Evolutionary conservation across 2,329 filamentous ascomycete species (phyloP).

Genomic region (Nakataea oryzae): DNA sequence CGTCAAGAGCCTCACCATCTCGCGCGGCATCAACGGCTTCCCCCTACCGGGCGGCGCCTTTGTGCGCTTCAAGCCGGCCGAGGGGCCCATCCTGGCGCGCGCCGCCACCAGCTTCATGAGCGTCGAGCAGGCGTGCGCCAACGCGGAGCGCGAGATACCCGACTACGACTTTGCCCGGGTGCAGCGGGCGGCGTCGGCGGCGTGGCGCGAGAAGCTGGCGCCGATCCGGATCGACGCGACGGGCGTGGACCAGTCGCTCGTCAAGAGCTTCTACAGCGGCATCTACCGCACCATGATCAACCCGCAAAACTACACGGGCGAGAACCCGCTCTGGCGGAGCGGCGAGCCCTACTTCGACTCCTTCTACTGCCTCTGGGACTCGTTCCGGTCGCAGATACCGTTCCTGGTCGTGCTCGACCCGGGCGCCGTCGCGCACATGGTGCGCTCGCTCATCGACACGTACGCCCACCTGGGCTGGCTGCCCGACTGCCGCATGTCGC

Average conservation of each 20-base stretch:
- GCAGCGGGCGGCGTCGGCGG: conserved; percentile 37
- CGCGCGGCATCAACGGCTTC: conserved; percentile 38
- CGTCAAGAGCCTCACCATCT: conserved; percentile 35
- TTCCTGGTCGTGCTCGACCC: conserved; percentile 61
- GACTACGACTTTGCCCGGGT: conserved; percentile 51
- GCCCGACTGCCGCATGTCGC: conserved; percentile 67
- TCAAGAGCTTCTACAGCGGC: conserved; percentile 60
- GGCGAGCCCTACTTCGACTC: conserved; percentile 64
- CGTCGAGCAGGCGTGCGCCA: conserved; percentile 52
- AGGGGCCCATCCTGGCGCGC: conserved; percentile 47
- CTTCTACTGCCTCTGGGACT: conserved; percentile 70
- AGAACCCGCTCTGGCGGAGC: conserved; percentile 58
- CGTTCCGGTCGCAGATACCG: conserved; percentile 58
- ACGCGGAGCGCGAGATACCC: conserved; percentile 60
- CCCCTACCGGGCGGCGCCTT: conserved; percentile 53
- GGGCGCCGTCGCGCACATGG: conserved; percentile 50
- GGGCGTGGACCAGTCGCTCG: conserved; percentile 40
- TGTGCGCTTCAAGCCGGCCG: conserved; percentile 42
- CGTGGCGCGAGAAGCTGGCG: conserved; percentile 52
- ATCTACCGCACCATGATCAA: conserved; percentile 64
- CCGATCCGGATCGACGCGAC: conserved; percentile 33
- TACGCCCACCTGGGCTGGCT: conserved; percentile 61
- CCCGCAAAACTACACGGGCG: conserved; percentile 64
- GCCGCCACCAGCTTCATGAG: conserved; percentile 64
- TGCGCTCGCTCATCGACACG: conserved; percentile 61